These are phyloP conservation scores for Grosmannia huntii DNA, from an alignment of 2,329 filamentous ascomycete genomes.

Conservation along the genomic window DNA sequence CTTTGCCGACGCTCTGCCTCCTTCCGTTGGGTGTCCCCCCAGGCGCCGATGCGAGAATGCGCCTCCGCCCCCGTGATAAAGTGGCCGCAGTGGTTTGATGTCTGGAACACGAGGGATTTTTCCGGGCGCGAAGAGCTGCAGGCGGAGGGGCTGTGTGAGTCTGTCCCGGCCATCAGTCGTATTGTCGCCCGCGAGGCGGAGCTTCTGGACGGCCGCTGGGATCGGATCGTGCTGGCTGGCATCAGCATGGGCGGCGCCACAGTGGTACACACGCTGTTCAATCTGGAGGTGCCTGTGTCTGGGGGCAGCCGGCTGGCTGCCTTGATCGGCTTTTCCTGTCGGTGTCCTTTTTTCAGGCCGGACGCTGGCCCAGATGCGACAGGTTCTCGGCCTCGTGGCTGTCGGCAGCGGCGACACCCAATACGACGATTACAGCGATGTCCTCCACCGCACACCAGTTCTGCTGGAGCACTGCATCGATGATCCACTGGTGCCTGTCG, in stretches of 20 bases:
- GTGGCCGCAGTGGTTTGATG: constrained; percentile 32
- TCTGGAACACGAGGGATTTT: constrained; percentile 22
- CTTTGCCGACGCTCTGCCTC: constrained; percentile 27
- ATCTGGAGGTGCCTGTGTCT: constrained; percentile 4
- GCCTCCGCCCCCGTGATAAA: constrained; percentile 17
- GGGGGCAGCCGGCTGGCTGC: constrained; percentile 13
- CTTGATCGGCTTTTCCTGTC: constrained; percentile 24
- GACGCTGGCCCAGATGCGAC: constrained; percentile 19
- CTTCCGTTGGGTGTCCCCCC: constrained; percentile 36
- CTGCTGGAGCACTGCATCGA: constrained; percentile 31
- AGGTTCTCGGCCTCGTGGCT: constrained; percentile 15
- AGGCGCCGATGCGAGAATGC: constrained; percentile 19
- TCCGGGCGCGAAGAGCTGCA: constrained; percentile 29
- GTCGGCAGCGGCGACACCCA: not conserved
- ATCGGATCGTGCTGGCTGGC: constrained; percentile 26
- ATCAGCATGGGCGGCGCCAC: constrained; percentile 31
- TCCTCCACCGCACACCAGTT: constrained; percentile 24
- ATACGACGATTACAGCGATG: not conserved
- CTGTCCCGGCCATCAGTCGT: constrained; percentile 19
- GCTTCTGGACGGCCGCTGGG: constrained; percentile 3
- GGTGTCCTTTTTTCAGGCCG: constrained; percentile 22
- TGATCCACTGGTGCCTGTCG: constrained; percentile 26
- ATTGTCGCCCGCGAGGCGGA: constrained; percentile 21
- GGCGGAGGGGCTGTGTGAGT: constrained; percentile 24
- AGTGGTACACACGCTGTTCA: not conserved